These are phyloP conservation scores for Leishmania mexicana DNA, from an alignment of 208 protist genomes.

Conservation along the genomic window DNA sequence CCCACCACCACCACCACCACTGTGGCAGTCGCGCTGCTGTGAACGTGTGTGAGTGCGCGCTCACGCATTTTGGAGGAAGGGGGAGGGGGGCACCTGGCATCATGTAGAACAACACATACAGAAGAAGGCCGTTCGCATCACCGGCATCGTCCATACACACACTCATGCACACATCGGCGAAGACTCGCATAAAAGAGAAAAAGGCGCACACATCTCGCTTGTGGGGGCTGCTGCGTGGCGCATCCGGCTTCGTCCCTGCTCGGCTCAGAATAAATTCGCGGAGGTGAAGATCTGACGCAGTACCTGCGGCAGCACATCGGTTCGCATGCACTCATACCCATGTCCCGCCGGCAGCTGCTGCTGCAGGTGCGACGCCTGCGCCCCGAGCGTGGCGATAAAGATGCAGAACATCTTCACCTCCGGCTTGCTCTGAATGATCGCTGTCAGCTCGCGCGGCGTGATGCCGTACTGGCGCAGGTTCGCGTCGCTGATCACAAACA, in stretches of 20 bases:
- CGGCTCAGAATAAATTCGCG: conserved; percentile 61
- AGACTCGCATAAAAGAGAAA: background rate
- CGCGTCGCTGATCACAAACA: conserved; percentile 95
- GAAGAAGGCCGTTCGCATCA: background rate
- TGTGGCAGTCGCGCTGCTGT: background rate
- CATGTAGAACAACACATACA: background rate
- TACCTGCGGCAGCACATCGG: conserved; percentile 80
- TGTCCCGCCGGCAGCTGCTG: conserved; percentile 79
- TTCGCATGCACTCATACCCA: conserved; percentile 89
- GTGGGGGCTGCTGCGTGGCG: background rate
- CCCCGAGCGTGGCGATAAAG: conserved; percentile 89
- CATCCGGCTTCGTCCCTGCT: background rate
- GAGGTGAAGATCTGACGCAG: conserved; percentile 90
- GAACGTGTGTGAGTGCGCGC: background rate
- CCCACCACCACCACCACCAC: background rate
- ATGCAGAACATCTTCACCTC: conserved; percentile 92
- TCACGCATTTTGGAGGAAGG: background rate
- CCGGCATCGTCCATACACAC: background rate
- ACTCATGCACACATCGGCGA: background rate
- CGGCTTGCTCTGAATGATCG: conserved; percentile 66
- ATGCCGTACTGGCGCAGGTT: conserved; percentile 95
- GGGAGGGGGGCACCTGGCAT: background rate
- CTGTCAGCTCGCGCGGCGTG: conserved; percentile 59
- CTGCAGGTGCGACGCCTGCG: conserved; percentile 78
- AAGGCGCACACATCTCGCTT: background rate